Base-by-base conservation (phyloP, 164 flowering plant species). In the Vitis rotundifolia region DNA sequence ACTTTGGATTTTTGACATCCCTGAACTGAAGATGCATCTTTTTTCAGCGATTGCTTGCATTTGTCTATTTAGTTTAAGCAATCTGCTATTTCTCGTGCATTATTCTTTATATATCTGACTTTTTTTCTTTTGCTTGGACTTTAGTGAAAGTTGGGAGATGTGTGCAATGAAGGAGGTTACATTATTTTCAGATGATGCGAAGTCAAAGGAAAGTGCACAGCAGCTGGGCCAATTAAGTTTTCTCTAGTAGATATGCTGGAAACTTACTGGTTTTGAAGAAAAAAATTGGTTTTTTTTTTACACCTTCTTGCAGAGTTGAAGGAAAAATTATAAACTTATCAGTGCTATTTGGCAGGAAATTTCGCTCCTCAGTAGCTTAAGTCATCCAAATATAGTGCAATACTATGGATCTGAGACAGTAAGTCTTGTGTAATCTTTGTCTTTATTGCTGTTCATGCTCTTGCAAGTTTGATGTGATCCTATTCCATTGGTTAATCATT, bases 81-180 rank as follows among this genome's bases (percentile, higher is more conserved):
- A 22, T 22, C 26, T 22, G 26, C 26, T 22, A 22, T 22, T 22
- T 22, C 26, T 22, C 26, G 2, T 22, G 26, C 26, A 22, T 22
- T 22, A 22, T 22, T 22, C 26, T 22, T 22, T 22, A 22, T 22
- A 22, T 1, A 1, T 61, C 59, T 67, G 49, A 48, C 67, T 58
- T 68, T 29, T 9, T 59, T 60, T 18, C 22, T 22, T 11, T 62
- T 75, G 15, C 65, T 61, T 73, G 55, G 22, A 0, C 31, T 13
- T 31, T 31, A 79, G 88, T 77, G 90, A 78, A 70, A 81, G 79
- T 62, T 88, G 90, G 37, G 79, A 85, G 59, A 83, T 87, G 87
- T 87, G 88, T 73, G 88, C 90, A 54, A 85, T 87, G 81, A 87
- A 87, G 73, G 90, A 85, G 68, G 90, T 87, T 9, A 80, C 76